Percentiles rank a stretch among this genome's conserved stretches.
phyloP scores from a whole-genome alignment of 176 grass and related monocot species.

The Echinochloa phyllopogon region DNA sequence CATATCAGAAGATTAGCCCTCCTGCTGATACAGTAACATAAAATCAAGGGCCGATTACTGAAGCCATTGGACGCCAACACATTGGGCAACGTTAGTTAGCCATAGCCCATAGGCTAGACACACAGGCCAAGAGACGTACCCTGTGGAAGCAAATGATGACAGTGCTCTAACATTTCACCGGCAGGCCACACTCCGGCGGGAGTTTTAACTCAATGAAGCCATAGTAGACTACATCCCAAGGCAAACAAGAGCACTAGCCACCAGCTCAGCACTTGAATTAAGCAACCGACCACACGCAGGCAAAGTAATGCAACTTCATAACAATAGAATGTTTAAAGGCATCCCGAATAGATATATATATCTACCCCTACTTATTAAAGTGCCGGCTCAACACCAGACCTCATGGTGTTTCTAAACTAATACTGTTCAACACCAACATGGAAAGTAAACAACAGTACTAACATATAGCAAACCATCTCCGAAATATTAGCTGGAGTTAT shows the following conservation, averaged over 20 bases:
- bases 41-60: neutral
- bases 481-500: conserved; percentile 32
- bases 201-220: neutral
- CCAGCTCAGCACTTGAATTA: neutral
- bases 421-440: neutral
- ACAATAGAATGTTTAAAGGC: neutral
- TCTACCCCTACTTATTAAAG: conserved; percentile 34
- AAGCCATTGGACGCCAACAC: neutral
- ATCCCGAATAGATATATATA: neutral
- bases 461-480: conserved; percentile 15
- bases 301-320: neutral
- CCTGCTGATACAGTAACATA: neutral
- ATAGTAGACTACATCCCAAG: neutral
- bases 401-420: neutral
- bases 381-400: neutral
- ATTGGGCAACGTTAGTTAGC: neutral
- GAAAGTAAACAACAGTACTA: conserved; percentile 11
- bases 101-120: too few relatives aligned
- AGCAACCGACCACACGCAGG: neutral
- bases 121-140: neutral
- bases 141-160: neutral
- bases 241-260: neutral
- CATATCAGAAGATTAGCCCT: neutral
- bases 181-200: neutral
- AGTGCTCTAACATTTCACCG: neutral